Evolutionary conservation across 2,329 filamentous ascomycete species (phyloP).

Genomic region (Calonectria ilicicola): DNA sequence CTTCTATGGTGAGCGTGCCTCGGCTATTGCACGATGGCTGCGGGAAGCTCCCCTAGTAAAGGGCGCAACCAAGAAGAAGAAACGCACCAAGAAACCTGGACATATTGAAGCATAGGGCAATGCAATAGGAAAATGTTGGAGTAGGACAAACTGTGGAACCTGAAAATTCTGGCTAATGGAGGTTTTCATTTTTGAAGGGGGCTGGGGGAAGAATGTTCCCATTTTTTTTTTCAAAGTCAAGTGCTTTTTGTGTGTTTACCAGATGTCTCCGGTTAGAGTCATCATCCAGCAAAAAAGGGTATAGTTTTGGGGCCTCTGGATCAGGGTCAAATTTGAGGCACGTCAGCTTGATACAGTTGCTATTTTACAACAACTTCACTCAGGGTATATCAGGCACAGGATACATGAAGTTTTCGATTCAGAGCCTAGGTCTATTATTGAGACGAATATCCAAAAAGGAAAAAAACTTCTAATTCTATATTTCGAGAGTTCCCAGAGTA

Average conservation of each 20-base stretch:
- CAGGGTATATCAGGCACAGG: not conserved
- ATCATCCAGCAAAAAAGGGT: not conserved
- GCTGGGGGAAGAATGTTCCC: not conserved
- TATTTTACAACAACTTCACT: not conserved
- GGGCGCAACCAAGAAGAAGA: slow-evolving; percentile 54
- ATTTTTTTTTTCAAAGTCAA: not conserved
- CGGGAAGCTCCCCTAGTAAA: slow-evolving; percentile 63
- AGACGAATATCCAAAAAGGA: not conserved
- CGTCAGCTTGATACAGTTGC: not conserved
- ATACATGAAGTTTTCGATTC: slow-evolving; percentile 1
- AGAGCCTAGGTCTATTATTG: slow-evolving; percentile 9
- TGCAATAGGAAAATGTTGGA: slow-evolving; percentile 20
- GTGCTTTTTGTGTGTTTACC: not conserved
- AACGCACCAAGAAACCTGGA: slow-evolving; percentile 42
- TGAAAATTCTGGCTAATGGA: slow-evolving; percentile 4
- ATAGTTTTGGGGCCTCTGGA: not conserved
- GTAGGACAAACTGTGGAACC: slow-evolving; percentile 17
- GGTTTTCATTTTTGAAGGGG: not conserved
- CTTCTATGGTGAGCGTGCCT: slow-evolving; percentile 76
- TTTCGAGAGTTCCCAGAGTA: slow-evolving; percentile 9
- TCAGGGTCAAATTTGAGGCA: not conserved
- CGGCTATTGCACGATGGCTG: slow-evolving; percentile 78
- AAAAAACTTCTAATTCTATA: slow-evolving; percentile 34
- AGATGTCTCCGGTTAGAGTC: not conserved
- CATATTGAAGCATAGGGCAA: slow-evolving; percentile 23